Conservation (phyloP, 163 green algal genomes). For the Chlamydomonas reinhardtii region DNA sequence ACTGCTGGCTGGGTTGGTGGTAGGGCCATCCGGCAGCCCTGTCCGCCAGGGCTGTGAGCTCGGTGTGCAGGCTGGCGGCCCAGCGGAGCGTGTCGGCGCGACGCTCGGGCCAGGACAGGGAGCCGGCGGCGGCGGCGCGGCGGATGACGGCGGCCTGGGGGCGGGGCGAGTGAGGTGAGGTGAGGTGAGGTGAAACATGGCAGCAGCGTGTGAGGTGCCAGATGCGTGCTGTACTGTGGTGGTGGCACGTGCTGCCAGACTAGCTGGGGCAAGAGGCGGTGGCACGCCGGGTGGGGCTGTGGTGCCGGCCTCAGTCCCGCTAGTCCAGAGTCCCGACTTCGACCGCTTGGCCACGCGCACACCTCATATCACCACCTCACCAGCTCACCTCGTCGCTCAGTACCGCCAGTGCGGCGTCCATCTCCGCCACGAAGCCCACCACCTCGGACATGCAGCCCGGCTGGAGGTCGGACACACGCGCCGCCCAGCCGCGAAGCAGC, state of each 20-base stretch:
- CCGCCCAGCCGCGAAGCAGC: conserved; percentile 18
- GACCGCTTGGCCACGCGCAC: no score
- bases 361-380: neutral
- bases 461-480: neutral
- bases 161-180: no score
- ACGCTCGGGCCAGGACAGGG: conserved; percentile 11
- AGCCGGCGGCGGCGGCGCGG: neutral
- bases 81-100: conserved; percentile 26
- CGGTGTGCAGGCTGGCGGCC: conserved; percentile 11
- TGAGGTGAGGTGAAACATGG: no score
- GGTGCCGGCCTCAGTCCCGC: no score
- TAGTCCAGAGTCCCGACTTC: no score
- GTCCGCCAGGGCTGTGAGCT: conserved; percentile 4
- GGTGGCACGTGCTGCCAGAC: no score
- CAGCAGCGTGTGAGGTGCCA: no score
- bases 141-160: conserved; percentile 30
- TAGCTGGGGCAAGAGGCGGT: no score
- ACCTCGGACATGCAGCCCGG: neutral
- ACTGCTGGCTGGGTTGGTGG: no score
- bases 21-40: conserved; percentile 14
- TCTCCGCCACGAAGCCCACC: conserved; percentile 7
- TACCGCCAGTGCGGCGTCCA: conserved; percentile 12
- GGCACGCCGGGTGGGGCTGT: no score
- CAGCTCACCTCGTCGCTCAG: conserved; percentile 28
- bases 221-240: no score